Conservation (phyloP, 805 yeast genomes). For the Saturnispora mendoncae region DNA sequence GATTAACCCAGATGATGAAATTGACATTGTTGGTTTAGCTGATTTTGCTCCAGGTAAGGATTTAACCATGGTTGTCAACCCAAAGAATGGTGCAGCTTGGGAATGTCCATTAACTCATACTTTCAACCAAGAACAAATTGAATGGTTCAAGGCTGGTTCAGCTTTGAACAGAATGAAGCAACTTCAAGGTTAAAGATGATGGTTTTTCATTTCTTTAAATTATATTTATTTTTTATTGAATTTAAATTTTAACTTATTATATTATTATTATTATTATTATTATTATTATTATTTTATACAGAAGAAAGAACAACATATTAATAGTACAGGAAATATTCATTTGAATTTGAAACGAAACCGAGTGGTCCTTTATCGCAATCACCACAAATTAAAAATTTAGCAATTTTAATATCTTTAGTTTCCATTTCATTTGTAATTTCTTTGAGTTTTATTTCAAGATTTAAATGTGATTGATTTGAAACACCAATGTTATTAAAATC, state of each 20-base stretch:
- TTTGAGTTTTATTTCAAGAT: too few relatives aligned
- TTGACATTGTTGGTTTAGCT: slow-evolving; percentile 78
- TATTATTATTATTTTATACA: background rate
- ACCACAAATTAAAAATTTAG: slow-evolving; percentile 55
- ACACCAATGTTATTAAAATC: slow-evolving; percentile 76
- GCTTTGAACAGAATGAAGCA: slow-evolving; percentile 83
- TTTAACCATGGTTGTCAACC: slow-evolving; percentile 67
- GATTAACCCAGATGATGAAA: slow-evolving; percentile 83
- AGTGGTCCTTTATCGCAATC: slow-evolving; percentile 75
- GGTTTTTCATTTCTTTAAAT: background rate
- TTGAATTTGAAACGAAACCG: slow-evolving; percentile 47
- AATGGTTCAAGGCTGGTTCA: slow-evolving; percentile 98
- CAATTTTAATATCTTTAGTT: slow-evolving; percentile 29
- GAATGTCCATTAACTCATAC: slow-evolving; percentile 90
- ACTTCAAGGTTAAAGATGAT: slow-evolving; percentile 14
- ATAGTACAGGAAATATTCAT: background rate
- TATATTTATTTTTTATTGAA: slow-evolving; percentile 1
- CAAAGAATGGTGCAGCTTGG: slow-evolving; percentile 75
- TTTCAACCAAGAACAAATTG: slow-evolving; percentile 92
- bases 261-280: slow-evolving; percentile 1
- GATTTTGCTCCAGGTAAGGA: slow-evolving; percentile 90
- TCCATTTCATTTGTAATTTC: too few relatives aligned
- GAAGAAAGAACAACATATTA: background rate
- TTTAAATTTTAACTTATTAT: slow-evolving; percentile 7
- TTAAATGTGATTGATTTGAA: slow-evolving; percentile 30